Percentiles rank a stretch among this genome's conserved stretches.
phyloP scores from a whole-genome alignment of 495 filamentous ascomycete genomes.

The Tricharina praecox region DNA sequence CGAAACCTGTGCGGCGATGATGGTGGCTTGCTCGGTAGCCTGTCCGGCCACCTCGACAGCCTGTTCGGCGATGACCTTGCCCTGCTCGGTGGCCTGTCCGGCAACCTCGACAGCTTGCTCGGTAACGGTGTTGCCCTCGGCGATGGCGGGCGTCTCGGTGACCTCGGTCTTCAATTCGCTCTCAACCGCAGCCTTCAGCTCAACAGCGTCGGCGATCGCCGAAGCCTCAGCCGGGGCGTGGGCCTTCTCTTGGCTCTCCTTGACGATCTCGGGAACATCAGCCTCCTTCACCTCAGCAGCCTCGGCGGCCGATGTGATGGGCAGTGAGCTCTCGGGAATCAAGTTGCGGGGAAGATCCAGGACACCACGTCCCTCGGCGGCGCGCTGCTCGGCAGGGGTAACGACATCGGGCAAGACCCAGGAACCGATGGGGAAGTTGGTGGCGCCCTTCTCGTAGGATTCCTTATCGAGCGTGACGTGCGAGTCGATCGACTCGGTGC shows the following conservation, averaged over 20 bases:
- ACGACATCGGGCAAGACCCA: constrained; percentile 33
- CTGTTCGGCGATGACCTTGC: too few species aligned
- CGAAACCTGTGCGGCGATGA: constrained; percentile 11
- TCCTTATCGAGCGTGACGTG: constrained; percentile 61
- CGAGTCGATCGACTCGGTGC: constrained; percentile 37
- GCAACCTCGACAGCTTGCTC: constrained; percentile 33
- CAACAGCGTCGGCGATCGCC: constrained; percentile 37
- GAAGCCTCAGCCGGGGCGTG: constrained; percentile 43
- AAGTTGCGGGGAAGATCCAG: constrained; percentile 48
- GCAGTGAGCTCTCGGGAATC: constrained; percentile 77
- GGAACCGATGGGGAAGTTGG: constrained; percentile 32
- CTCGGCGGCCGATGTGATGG: constrained; percentile 35
- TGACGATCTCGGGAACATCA: constrained; percentile 46
- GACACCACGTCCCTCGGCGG: constrained; percentile 35
- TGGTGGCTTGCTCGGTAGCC: too few species aligned
- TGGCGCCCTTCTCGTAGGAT: constrained; percentile 64
- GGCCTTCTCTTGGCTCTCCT: constrained; percentile 48
- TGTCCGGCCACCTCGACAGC: constrained; percentile 27
- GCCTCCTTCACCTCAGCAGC: constrained; percentile 19
- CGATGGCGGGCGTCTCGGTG: constrained; percentile 37
- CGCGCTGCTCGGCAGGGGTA: constrained; percentile 31
- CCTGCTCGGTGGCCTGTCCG: constrained; percentile 28
- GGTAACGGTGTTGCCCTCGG: constrained; percentile 37
- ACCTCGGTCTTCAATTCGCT: constrained; percentile 44
- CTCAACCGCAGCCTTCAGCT: constrained; percentile 30